phyloP scores from a whole-genome alignment of 331 rosid genomes.

The Acacia concinna region DNA sequence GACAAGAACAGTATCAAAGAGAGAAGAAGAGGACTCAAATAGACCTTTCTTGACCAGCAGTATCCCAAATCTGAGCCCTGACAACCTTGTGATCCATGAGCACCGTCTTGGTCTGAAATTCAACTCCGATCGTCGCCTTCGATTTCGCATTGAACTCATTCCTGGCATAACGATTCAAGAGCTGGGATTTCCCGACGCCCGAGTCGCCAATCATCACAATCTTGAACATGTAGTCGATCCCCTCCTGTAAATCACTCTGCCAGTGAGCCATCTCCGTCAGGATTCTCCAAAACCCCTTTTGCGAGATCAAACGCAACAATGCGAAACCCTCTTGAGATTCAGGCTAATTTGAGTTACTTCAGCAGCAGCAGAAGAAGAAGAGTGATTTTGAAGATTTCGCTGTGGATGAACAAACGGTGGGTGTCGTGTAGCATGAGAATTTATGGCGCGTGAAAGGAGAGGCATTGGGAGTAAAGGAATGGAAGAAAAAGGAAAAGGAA shows the following conservation, averaged over 20 bases:
- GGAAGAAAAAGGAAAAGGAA: not conserved
- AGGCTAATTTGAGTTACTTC: not conserved
- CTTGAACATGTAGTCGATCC: slow-evolving; percentile 88
- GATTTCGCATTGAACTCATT: slow-evolving; percentile 82
- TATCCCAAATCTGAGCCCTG: slow-evolving; percentile 98
- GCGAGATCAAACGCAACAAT: not conserved
- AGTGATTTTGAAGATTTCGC: not conserved
- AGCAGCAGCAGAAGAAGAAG: slow-evolving; percentile 6
- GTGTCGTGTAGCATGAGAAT: not conserved
- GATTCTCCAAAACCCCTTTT: not conserved
- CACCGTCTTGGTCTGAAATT: slow-evolving; percentile 81
- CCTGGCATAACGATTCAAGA: slow-evolving; percentile 66
- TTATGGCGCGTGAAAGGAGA: not conserved
- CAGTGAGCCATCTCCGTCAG: slow-evolving; percentile 54
- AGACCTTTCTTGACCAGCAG: slow-evolving; percentile 99
- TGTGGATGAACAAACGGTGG: not conserved
- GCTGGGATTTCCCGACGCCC: slow-evolving; percentile 92
- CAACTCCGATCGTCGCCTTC: slow-evolving; percentile 90
- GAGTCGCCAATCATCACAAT: slow-evolving; percentile 90
- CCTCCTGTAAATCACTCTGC: slow-evolving; percentile 64
- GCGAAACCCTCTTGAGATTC: not conserved
- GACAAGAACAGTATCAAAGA: not conserved
- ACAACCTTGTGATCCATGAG: slow-evolving; percentile 75
- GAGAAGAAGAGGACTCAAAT: not conserved
- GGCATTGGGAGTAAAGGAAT: not conserved